A percentile compares a stretch with the other conserved stretches of the same genome.
Evolutionary conservation across 1,139 yeast species (phyloP).

Genomic region (Pichia sp.): DNA sequence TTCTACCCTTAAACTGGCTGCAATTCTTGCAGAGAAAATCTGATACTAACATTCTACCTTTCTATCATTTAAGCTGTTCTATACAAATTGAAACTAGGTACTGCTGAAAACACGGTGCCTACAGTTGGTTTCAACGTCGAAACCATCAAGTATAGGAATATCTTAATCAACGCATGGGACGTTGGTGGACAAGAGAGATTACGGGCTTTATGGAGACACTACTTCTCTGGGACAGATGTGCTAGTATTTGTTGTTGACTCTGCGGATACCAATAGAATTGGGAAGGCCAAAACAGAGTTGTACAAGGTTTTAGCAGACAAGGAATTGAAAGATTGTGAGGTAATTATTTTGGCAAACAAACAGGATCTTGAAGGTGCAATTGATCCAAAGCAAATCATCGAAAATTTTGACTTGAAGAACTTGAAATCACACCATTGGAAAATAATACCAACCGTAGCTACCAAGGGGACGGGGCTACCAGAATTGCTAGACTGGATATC

Average conservation of each 20-base stretch:
- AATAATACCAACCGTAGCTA: conserved; percentile 71
- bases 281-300: conserved; percentile 75
- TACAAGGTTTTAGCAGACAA: conserved; percentile 73
- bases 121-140: conserved; percentile 95
- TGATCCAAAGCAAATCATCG: conserved; percentile 64
- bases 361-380: conserved; percentile 70
- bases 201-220: conserved; percentile 92
- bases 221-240: conserved; percentile 93
- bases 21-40: neutral
- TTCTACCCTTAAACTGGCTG: neutral
- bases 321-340: conserved; percentile 73
- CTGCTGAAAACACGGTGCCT: conserved; percentile 79
- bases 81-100: conserved; percentile 69
- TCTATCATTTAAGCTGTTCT: conserved; percentile 41
- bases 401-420: conserved; percentile 49
- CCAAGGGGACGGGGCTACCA: conserved; percentile 69
- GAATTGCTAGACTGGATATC: conserved; percentile 77
- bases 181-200: conserved; percentile 94
- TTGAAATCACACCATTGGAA: conserved; percentile 65
- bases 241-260: conserved; percentile 88
- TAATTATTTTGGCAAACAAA: conserved; percentile 85
- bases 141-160: conserved; percentile 81
- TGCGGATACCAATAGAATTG: conserved; percentile 65
- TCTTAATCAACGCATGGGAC: conserved; percentile 93
- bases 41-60: conserved; percentile 10